phyloP scores from a whole-genome alignment of 768 basidiomycete species.

The Mycena rosella region DNA sequence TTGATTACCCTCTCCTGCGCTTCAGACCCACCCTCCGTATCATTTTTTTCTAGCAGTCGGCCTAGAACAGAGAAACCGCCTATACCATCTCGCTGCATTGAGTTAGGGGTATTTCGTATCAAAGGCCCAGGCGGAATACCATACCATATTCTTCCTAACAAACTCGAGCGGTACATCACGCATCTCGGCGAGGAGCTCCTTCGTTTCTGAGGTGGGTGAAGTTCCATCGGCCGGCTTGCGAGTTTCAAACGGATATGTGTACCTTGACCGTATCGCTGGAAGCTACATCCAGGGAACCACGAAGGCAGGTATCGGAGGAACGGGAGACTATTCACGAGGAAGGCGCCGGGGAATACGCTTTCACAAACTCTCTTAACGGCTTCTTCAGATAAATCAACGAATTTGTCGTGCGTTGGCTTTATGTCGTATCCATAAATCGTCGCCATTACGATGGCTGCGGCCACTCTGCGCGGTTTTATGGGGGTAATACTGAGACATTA shows the following conservation, averaged over 20 bases:
- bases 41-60: not conserved
- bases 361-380: conserved; percentile 26
- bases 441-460: conserved; percentile 8
- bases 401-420: conserved; percentile 40
- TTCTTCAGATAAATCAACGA: conserved; percentile 40
- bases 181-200: not conserved
- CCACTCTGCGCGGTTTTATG: conserved; percentile 17
- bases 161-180: conserved; percentile 11
- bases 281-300: conserved; percentile 41
- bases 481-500: too few species aligned
- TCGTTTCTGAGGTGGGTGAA: not conserved
- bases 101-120: not conserved
- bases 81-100: conserved; percentile 1
- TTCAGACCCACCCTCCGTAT: not conserved
- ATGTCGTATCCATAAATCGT: conserved; percentile 45
- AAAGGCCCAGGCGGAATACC: not conserved
- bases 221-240: not conserved
- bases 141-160: conserved; percentile 23
- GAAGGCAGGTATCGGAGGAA: conserved; percentile 49
- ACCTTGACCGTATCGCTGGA: too few species aligned
- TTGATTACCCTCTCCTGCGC: conserved; percentile 5
- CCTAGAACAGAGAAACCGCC: not conserved
- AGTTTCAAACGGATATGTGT: too few species aligned
- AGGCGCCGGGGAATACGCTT: conserved; percentile 39
- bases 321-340: conserved; percentile 45